phyloP scores from a whole-genome alignment of 139 green algal species.

The Chlorella sorokiniana region DNA sequence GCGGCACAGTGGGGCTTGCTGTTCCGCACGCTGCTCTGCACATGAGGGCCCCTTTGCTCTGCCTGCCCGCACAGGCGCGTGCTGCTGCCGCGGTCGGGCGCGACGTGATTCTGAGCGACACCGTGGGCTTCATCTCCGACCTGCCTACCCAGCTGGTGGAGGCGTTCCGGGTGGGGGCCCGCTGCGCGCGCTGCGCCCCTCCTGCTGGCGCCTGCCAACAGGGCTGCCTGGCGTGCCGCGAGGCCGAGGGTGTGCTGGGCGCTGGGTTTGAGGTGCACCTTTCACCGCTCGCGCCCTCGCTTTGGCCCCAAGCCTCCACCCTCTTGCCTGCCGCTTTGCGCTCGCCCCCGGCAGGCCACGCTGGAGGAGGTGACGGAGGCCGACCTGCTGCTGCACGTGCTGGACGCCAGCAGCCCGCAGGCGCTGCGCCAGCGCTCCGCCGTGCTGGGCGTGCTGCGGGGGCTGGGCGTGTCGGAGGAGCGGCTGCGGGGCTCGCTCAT shows the following conservation, averaged over 20 bases:
- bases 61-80: conserved; percentile 15
- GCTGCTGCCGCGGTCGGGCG: conserved; percentile 45
- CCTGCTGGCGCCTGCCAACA: no score
- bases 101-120: conserved; percentile 58
- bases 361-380: conserved; percentile 76
- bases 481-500: conserved; percentile 34
- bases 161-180: conserved; percentile 56
- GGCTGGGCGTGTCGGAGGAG: conserved; percentile 42
- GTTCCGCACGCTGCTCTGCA: neutral
- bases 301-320: neutral
- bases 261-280: neutral
- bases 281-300: neutral
- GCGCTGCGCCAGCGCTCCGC: conserved; percentile 54
- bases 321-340: no score
- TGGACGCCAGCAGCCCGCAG: conserved; percentile 60
- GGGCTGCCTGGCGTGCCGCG: no score
- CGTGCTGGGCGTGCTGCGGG: conserved; percentile 59
- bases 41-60: neutral
- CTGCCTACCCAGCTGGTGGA: conserved; percentile 70
- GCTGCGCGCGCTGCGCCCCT: no score
- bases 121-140: conserved; percentile 82
- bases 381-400: conserved; percentile 76
- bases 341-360: no score
- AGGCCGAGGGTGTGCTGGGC: no score
- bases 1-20: no score